Evolutionary conservation across 331 rosid genomes (phyloP), one percentile per base, ranked within the genome.

Genomic region (Erythrophleum ivorense): DNA sequence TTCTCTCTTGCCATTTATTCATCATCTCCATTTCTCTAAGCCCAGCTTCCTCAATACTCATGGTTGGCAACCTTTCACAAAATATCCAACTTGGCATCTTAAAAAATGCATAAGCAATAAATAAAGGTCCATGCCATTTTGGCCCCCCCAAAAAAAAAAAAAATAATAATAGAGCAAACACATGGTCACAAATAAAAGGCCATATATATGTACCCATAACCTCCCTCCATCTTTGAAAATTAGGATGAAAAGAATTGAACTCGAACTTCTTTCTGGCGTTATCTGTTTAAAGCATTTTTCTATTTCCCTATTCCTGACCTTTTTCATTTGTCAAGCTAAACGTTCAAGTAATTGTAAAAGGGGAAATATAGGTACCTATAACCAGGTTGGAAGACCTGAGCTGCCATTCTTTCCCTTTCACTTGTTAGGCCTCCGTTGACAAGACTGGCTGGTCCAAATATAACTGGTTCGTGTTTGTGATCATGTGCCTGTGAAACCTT

Each of bases 41-140:
- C 78, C 98, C 98, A 40, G 98, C 98, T 85, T 95, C 97, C 89
- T 95, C 98, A 40, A 95, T 95, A 89, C 98, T 95, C 98, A 91
- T 95, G 81, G 97, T 92, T 53, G 97, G 98, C 88, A 95, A 9
- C 94, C 98, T 92, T 71, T 12, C 82, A 86, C 55, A 76, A 76
- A 80, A 80, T 36, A 72, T 73, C 49, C 59, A 62, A 77, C 80
- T 86, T 52, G 73, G 87, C 78, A 62, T 72, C 78, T 72, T 75
- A 75, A 68, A 65, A 66, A 36, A 68, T 68, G 69, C 49, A 14
- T 21, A 14, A 59, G 11, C 24, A 49, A 19, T 8, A 74, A 19
- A 67, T 5, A 55, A 52, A 62, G 63, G 53, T 31, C 7, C 71
- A 59, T 75, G 18, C 50, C 8, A 63, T 33, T 33, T 63, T 63